These are phyloP conservation scores for Rhizopus stolonifer DNA, from an alignment of 371 early-diverging fungal genomes.

Conservation along the genomic window DNA sequence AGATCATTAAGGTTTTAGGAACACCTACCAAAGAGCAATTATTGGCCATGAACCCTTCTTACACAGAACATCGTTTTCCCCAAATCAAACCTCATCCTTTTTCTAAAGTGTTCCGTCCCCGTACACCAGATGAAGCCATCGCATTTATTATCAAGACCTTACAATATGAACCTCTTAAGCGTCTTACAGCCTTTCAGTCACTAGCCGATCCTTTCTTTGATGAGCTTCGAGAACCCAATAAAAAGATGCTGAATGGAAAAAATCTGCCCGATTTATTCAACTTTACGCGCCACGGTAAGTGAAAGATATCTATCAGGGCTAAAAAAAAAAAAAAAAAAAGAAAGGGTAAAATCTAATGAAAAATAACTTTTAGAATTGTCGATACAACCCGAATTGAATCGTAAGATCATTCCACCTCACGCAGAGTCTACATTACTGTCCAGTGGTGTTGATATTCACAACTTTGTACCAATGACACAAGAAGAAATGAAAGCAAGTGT, in stretches of 20 bases:
- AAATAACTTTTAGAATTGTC: slow-evolving; percentile 55
- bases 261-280: slow-evolving; percentile 90
- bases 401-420: slow-evolving; percentile 63
- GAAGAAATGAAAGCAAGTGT: slow-evolving; percentile 33
- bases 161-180: slow-evolving; percentile 91
- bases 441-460: slow-evolving; percentile 45
- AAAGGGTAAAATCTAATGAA: no score
- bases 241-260: slow-evolving; percentile 76
- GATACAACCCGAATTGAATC: slow-evolving; percentile 55
- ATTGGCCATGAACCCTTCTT: slow-evolving; percentile 94
- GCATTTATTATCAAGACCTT: slow-evolving; percentile 86
- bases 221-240: slow-evolving; percentile 85
- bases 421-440: slow-evolving; percentile 53
- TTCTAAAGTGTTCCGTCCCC: slow-evolving; percentile 82
- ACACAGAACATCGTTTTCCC: slow-evolving; percentile 97
- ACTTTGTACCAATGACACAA: slow-evolving; percentile 39
- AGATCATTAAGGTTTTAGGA: slow-evolving; percentile 99
- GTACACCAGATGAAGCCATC: slow-evolving; percentile 86
- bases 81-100: slow-evolving; percentile 95
- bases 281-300: slow-evolving; percentile 79
- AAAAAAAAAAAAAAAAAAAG: no score
- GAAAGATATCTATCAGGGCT: no score
- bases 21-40: slow-evolving; percentile 97
- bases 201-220: slow-evolving; percentile 97
- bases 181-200: slow-evolving; percentile 93